A percentile compares a stretch with the other conserved stretches of the same genome.
These are phyloP conservation scores for Fusarium humuli DNA, from an alignment of 2,329 filamentous ascomycete species.

Conservation along the genomic window DNA sequence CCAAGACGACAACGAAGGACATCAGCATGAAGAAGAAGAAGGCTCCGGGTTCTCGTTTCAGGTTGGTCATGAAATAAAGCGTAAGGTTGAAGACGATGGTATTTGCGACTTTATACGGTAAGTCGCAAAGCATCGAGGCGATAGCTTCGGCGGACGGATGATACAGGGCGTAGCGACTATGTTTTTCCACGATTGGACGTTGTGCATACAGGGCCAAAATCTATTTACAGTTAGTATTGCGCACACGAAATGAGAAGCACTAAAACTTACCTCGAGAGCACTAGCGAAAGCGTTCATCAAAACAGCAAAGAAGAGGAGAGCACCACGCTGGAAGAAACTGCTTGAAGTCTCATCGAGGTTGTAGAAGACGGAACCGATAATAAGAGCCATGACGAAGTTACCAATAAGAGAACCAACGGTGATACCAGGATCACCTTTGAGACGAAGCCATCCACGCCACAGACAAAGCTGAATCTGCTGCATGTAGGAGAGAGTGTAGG, in stretches of 20 bases:
- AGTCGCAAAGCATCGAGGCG: constrained; percentile 85
- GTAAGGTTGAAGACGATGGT: constrained; percentile 80
- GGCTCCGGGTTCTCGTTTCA: constrained; percentile 76
- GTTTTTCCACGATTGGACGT: constrained; percentile 92
- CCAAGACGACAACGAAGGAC: constrained; percentile 76
- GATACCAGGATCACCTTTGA: constrained; percentile 80
- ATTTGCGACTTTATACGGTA: constrained; percentile 83
- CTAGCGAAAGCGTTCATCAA: constrained; percentile 87
- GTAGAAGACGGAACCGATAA: constrained; percentile 85
- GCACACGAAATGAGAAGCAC: fast-evolving
- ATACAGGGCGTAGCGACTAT: constrained; percentile 86
- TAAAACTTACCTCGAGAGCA: constrained; percentile 72
- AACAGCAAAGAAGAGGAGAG: constrained; percentile 87
- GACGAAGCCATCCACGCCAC: constrained; percentile 81
- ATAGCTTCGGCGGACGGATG: constrained; percentile 91
- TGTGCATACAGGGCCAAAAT: constrained; percentile 89
- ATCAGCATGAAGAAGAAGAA: constrained; percentile 91
- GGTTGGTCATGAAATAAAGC: constrained; percentile 88
- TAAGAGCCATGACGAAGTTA: constrained; percentile 80
- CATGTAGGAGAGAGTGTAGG: constrained; percentile 81
- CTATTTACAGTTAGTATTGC: constrained; percentile 49
- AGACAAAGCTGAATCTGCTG: constrained; percentile 85
- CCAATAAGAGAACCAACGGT: constrained; percentile 76
- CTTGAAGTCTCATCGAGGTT: constrained; percentile 73
- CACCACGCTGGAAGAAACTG: constrained; percentile 83